Conservation (phyloP, 352 stramenopile genomes). For the Pythium sukuiense region DNA sequence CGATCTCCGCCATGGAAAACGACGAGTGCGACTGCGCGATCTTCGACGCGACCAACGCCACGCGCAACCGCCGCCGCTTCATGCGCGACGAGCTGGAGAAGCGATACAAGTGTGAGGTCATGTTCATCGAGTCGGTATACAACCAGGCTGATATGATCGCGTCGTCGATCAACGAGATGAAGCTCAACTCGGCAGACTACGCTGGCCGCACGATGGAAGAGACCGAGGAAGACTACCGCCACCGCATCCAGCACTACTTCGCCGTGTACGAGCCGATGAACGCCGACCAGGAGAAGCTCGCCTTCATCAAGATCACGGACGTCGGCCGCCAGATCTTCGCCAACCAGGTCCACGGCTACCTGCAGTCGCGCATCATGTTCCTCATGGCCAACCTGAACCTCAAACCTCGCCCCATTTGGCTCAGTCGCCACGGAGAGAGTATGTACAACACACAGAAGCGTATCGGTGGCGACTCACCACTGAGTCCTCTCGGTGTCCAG, state of each 20-base stretch:
- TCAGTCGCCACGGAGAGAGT: conserved; percentile 96
- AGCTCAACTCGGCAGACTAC: conserved; percentile 82
- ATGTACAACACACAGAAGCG: conserved; percentile 98
- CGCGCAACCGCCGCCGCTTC: conserved; percentile 60
- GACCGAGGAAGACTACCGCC: conserved; percentile 71
- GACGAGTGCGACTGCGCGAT: conserved; percentile 79
- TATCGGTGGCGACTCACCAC: conserved; percentile 94
- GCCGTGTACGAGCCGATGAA: conserved; percentile 68
- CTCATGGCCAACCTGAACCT: conserved; percentile 96
- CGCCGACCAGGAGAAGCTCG: conserved; percentile 49
- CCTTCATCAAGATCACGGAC: conserved; percentile 85
- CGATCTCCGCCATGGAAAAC: conserved; percentile 60
- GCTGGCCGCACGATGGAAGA: conserved; percentile 69
- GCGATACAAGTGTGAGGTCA: conserved; percentile 76
- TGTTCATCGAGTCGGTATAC: conserved; percentile 85
- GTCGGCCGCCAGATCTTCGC: conserved; percentile 81
- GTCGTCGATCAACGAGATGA: conserved; percentile 86
- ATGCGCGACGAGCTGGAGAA: conserved; percentile 51
- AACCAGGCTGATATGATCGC: conserved; percentile 70
- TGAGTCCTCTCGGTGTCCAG: conserved; percentile 91
- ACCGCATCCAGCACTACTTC: conserved; percentile 80
- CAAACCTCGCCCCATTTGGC: conserved; percentile 93
- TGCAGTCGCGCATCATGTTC: conserved; percentile 91
- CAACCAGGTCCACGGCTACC: conserved; percentile 85
- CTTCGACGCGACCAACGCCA: conserved; percentile 85